Evolutionary conservation across 1,139 yeast genomes (phyloP).

Genomic region (Magnusiomyces paraingens): DNA sequence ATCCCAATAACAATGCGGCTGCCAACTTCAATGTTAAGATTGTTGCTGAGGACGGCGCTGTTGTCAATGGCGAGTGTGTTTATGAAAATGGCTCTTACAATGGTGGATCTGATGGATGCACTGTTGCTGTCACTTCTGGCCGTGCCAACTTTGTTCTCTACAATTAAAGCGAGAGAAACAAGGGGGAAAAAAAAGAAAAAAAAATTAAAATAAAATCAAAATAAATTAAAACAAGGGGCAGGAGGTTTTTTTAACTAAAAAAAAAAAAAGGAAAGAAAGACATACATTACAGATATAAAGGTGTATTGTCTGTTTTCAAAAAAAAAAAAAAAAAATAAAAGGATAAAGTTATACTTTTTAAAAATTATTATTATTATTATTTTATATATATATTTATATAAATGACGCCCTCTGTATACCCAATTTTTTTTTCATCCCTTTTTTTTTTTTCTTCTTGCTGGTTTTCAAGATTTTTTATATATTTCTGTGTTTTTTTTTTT

Average conservation of each 20-base stretch:
- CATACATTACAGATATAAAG: too few relatives aligned
- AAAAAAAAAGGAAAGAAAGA: too few relatives aligned
- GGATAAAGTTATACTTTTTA: neutral
- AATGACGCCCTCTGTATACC: neutral
- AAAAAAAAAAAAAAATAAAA: neutral
- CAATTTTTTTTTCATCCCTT: neutral
- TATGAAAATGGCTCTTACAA: conserved; percentile 73
- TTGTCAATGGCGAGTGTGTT: conserved; percentile 68
- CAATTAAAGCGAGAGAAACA: conserved; percentile 17
- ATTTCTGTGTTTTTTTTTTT: neutral
- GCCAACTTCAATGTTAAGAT: conserved; percentile 83
- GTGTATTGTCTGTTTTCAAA: neutral
- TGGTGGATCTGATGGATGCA: conserved; percentile 86
- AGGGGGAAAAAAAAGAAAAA: too few relatives aligned
- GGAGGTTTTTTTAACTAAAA: too few relatives aligned
- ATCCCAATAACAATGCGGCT: conserved; percentile 74
- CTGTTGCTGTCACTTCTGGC: conserved; percentile 82
- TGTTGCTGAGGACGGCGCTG: conserved; percentile 59
- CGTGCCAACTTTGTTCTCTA: conserved; percentile 68
- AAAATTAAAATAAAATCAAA: too few relatives aligned
- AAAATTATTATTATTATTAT: neutral
- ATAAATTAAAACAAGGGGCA: too few relatives aligned
- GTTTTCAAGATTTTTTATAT: neutral
- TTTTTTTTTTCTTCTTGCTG: neutral
- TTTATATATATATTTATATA: neutral